These are phyloP conservation scores for Blyttiomyces sp. DNA, from an alignment of 371 early-diverging fungal species.

Conservation along the genomic window DNA sequence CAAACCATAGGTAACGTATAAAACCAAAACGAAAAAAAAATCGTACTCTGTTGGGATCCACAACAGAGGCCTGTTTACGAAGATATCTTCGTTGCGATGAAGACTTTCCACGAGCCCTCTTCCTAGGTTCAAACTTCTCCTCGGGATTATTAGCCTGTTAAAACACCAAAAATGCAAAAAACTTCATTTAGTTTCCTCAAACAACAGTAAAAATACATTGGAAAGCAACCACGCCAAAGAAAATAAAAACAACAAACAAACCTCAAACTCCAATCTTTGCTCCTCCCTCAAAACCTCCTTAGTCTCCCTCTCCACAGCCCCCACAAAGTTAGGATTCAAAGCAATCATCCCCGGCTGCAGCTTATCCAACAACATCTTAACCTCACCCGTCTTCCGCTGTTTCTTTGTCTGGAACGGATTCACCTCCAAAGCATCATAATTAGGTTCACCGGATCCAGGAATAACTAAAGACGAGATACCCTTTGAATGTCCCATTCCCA, in stretches of 20 bases:
- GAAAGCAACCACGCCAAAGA: no score
- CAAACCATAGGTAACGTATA: background rate
- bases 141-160: slow-evolving; percentile 41
- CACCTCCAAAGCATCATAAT: slow-evolving; percentile 91
- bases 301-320: slow-evolving; percentile 59
- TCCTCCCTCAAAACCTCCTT: slow-evolving; percentile 56
- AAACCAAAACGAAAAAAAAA: background rate
- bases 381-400: slow-evolving; percentile 91
- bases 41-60: slow-evolving; percentile 56
- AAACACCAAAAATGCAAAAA: background rate
- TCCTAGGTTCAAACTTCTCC: slow-evolving; percentile 58
- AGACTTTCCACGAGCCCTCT: slow-evolving; percentile 74
- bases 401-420: slow-evolving; percentile 92
- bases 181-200: background rate
- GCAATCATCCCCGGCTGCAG: slow-evolving; percentile 85
- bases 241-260: background rate
- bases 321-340: slow-evolving; percentile 72
- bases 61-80: slow-evolving; percentile 74
- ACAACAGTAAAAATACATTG: background rate
- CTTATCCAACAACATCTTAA: slow-evolving; percentile 83
- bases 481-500: slow-evolving; percentile 82
- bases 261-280: slow-evolving; percentile 39
- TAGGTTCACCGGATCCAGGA: slow-evolving; percentile 93
- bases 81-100: slow-evolving; percentile 69
- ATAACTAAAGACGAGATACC: slow-evolving; percentile 86